Conservation (phyloP, 495 filamentous ascomycete genomes). For the Xylaria curta region DNA sequence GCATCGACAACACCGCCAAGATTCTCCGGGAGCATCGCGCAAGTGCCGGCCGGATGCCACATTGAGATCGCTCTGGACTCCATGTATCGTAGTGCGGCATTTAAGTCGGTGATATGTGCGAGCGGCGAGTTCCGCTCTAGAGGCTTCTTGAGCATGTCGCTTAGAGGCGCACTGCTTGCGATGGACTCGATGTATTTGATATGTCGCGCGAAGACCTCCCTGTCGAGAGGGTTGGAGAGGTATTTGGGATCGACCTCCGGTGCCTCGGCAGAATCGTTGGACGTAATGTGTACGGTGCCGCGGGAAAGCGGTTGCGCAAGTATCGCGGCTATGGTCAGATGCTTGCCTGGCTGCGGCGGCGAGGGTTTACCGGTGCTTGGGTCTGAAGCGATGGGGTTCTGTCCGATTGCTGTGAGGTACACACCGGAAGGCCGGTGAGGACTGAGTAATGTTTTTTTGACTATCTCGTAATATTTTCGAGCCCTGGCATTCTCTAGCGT, state of each 20-base stretch:
- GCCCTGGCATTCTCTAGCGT: background rate
- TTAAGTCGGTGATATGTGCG: conserved; percentile 4
- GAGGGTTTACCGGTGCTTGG: conserved; percentile 35
- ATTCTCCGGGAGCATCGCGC: conserved; percentile 34
- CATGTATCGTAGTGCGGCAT: conserved; percentile 21
- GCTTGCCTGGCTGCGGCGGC: conserved; percentile 43
- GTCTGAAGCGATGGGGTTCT: background rate
- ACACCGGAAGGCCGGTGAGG: conserved; percentile 19
- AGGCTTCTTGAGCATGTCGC: conserved; percentile 15
- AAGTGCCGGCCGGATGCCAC: conserved; percentile 37
- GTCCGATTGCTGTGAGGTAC: conserved; percentile 16
- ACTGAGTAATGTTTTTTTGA: conserved; percentile 26
- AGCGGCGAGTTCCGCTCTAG: conserved; percentile 10
- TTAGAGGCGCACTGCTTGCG: conserved; percentile 18
- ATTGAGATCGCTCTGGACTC: conserved; percentile 18
- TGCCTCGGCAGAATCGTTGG: conserved; percentile 39
- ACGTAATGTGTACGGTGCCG: conserved; percentile 62
- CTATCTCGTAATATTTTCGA: conserved; percentile 3
- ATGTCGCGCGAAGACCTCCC: conserved; percentile 53
- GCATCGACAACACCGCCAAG: conserved; percentile 35
- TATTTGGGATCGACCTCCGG: conserved; percentile 62
- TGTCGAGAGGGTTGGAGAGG: conserved; percentile 58
- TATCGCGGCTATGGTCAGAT: conserved; percentile 48
- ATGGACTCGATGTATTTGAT: conserved; percentile 22
- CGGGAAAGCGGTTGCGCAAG: conserved; percentile 61